These are phyloP conservation scores for Strobilomyces dryophilus DNA, from an alignment of 768 basidiomycete species.

Conservation along the genomic window DNA sequence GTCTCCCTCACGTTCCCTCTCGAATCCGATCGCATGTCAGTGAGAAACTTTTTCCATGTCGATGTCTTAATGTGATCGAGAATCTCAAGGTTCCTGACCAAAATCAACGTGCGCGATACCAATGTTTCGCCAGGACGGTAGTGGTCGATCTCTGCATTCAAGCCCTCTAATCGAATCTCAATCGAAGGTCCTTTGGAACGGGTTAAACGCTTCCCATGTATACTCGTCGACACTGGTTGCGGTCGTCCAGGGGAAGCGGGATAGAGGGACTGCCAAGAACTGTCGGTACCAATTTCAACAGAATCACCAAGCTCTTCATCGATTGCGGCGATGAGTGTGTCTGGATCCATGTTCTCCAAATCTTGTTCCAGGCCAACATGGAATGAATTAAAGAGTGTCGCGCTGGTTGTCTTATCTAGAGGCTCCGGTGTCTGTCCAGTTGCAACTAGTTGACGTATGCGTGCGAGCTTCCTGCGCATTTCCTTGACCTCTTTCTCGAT, in stretches of 20 bases:
- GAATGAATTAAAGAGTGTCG: slow-evolving; percentile 89
- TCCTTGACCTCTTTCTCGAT: slow-evolving; percentile 88
- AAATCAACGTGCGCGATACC: slow-evolving; percentile 63
- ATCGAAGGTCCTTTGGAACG: slow-evolving; percentile 78
- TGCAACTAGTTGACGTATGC: slow-evolving; percentile 89
- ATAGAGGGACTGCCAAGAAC: slow-evolving; percentile 88
- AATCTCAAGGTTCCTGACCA: slow-evolving; percentile 77
- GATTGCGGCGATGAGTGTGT: slow-evolving; percentile 82
- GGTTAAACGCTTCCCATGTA: slow-evolving; percentile 58
- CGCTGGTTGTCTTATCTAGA: slow-evolving; percentile 62
- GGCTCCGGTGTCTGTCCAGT: slow-evolving; percentile 84
- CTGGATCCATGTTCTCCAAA: slow-evolving; percentile 67
- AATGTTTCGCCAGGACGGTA: slow-evolving; percentile 52
- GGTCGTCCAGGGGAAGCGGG: slow-evolving; percentile 43
- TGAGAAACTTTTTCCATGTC: slow-evolving; percentile 97
- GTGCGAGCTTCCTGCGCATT: slow-evolving; percentile 80
- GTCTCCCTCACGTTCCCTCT: slow-evolving; percentile 88
- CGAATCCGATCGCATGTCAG: slow-evolving; percentile 77
- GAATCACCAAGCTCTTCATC: slow-evolving; percentile 85
- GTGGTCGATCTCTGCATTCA: slow-evolving; percentile 64
- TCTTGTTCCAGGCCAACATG: slow-evolving; percentile 88
- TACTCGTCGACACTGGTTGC: slow-evolving; percentile 32
- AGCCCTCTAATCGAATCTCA: slow-evolving; percentile 69
- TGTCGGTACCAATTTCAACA: slow-evolving; percentile 67
- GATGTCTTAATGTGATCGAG: slow-evolving; percentile 97